Evolutionary conservation across 441 rosid genomes (phyloP).

Genomic region (Adansonia madagascariensis): DNA sequence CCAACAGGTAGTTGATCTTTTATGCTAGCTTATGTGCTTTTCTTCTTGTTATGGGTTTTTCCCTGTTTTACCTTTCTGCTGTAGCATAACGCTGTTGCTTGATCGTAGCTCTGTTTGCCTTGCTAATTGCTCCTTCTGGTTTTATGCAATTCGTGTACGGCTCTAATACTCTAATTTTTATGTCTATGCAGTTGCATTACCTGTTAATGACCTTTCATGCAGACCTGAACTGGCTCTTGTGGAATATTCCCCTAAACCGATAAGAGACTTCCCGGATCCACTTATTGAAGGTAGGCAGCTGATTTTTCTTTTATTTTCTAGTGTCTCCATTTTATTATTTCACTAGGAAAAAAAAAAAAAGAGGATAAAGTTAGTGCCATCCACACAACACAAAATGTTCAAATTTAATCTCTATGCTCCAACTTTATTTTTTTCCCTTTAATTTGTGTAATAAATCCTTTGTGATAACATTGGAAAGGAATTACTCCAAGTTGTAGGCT

Average conservation of each 20-base stretch:
- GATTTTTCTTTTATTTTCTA: background rate
- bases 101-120: slow-evolving; percentile 1
- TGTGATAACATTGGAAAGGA: slow-evolving; percentile 17
- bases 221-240: slow-evolving; percentile 63
- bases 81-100: background rate
- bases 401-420: slow-evolving; percentile 30
- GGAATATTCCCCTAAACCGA: slow-evolving; percentile 58
- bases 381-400: slow-evolving; percentile 35
- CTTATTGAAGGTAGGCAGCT: slow-evolving; percentile 45
- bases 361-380: slow-evolving; percentile 32
- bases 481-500: slow-evolving; percentile 18
- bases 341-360: background rate
- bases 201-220: slow-evolving; percentile 47
- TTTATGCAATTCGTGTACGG: background rate
- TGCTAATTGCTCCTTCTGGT: background rate
- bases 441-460: too few relatives aligned
- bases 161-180: background rate
- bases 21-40: background rate
- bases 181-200: slow-evolving; percentile 47
- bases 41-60: background rate
- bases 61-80: background rate
- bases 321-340: slow-evolving; percentile 23
- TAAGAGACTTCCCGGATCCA: slow-evolving; percentile 41
- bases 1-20: slow-evolving; percentile 53
- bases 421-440: background rate